A percentile compares a stretch with the other conserved stretches of the same genome.
Evolutionary conservation across 2,329 filamentous ascomycete species (phyloP).

Genomic region (Alternaria triticimaculans): DNA sequence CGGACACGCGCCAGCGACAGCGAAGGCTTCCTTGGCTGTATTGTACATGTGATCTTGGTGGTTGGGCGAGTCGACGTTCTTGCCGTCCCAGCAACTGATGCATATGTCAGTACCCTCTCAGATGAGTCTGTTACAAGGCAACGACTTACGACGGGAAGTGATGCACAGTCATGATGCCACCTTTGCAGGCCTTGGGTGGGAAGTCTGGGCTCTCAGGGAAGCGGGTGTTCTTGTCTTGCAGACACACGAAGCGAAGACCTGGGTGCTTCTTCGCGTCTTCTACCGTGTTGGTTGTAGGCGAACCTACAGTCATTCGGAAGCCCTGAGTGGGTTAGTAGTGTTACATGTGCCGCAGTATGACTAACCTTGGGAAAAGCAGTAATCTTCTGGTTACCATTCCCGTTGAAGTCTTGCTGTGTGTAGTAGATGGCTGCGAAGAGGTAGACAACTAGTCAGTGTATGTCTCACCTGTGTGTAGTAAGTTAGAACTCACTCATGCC

Average conservation of each 20-base stretch:
- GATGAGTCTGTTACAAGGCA: too few relatives aligned
- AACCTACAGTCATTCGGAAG: constrained; percentile 44
- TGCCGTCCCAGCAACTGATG: constrained; percentile 53
- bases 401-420: constrained; percentile 44
- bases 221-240: constrained; percentile 33
- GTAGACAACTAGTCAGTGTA: neutral
- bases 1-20: constrained; percentile 31
- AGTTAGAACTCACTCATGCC: constrained; percentile 26
- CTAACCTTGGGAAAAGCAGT: constrained; percentile 34
- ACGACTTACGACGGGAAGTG: constrained; percentile 21
- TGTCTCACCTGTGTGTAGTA: neutral
- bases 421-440: constrained; percentile 31
- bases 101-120: neutral
- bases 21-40: constrained; percentile 28
- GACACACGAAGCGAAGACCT: constrained; percentile 10
- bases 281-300: constrained; percentile 30
- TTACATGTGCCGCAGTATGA: neutral
- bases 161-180: constrained; percentile 21
- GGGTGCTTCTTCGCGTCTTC: constrained; percentile 9
- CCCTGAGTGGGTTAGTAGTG: constrained; percentile 18
- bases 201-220: constrained; percentile 10
- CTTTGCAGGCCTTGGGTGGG: constrained; percentile 10
- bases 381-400: constrained; percentile 32
- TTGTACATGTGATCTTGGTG: constrained; percentile 59
- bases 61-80: constrained; percentile 59